phyloP scores from a whole-genome alignment of 2,329 filamentous ascomycete species.

The Botrytis paeoniae region DNA sequence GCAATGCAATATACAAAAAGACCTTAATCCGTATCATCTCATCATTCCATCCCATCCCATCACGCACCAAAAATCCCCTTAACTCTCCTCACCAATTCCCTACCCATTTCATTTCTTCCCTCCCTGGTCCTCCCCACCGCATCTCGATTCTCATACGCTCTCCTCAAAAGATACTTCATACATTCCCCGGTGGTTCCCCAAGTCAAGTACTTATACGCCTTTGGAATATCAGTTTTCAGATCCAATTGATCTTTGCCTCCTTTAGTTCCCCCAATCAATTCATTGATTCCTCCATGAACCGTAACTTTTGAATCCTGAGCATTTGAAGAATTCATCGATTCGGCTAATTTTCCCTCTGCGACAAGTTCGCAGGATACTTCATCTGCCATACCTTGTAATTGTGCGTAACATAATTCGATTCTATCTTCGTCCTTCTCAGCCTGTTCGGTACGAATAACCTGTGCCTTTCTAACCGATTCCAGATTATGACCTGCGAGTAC shows the following conservation, averaged over 20 bases:
- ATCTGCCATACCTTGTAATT: slow-evolving; percentile 94
- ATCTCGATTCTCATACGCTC: slow-evolving; percentile 72
- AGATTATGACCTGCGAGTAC: slow-evolving; percentile 84
- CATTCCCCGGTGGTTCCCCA: slow-evolving; percentile 76
- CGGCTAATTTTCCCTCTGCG: slow-evolving; percentile 31
- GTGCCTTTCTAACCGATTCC: slow-evolving; percentile 61
- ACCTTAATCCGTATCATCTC: no score
- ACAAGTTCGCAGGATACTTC: slow-evolving; percentile 71
- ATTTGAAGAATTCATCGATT: slow-evolving; percentile 21
- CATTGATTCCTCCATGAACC: background rate
- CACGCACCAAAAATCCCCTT: slow-evolving; percentile 42
- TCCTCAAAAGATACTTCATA: slow-evolving; percentile 67
- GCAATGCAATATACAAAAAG: background rate
- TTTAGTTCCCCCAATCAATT: background rate
- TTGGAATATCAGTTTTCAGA: slow-evolving; percentile 48
- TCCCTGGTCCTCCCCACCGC: slow-evolving; percentile 61
- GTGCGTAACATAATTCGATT: slow-evolving; percentile 61
- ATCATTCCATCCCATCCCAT: background rate
- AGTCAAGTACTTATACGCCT: slow-evolving; percentile 64
- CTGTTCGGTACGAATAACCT: slow-evolving; percentile 48
- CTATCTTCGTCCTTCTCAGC: slow-evolving; percentile 39
- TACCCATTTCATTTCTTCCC: slow-evolving; percentile 60
- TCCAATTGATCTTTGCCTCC: slow-evolving; percentile 29
- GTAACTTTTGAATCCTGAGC: background rate
- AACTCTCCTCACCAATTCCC: slow-evolving; percentile 57